Evolutionary conservation across 2,329 filamentous ascomycete species (phyloP), one percentile per base, ranked within the genome.

Genomic region (Pseudogymnoascus sp.): DNA sequence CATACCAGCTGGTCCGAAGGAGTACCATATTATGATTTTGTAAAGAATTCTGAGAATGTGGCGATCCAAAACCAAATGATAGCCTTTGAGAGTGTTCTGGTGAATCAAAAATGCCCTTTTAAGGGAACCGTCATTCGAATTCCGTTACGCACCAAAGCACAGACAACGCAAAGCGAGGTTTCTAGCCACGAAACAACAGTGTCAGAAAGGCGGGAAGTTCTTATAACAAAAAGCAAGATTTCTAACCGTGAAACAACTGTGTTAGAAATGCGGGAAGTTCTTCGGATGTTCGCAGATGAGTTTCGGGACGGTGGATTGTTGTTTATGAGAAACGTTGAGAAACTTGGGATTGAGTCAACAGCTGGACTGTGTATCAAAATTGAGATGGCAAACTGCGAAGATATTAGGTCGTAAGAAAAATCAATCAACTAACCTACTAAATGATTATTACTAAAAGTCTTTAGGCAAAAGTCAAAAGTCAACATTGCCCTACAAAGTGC

Each of bases 61-160:
- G 67, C 65, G 28, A 72, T 75, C 18, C 60, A 66, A 23, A 72
- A 70, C 21, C 72, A 74, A 6, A 65, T 75, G 64, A 61, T 62
- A n/a, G 68, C 70, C n/a, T 75, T 72, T 59, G 60, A 63, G 16
- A 62, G 61, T n/a, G 52, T 73, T 28, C 49, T 70, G 12, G n/a
- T 65, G 2, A 38, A 67, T 14, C 49, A 63, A n/a, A 61, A 67
- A 11, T 38, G 66, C 9, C 43, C 33, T 2, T 63, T 72, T 8
- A 61, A 71, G 8, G 72, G 71, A 12, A 75, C 74, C 3, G 66
- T 74, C 5, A 74, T 75, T 31, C 72, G 73, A 7, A 68, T 75
- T 16, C 74, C 72, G 4, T 60, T 75, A 5, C 71, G 74, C 7
- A 73, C 69, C 14, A 14, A 61, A 8, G 60, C 41, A 12, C 70